Conservation (phyloP, 2,329 filamentous ascomycete genomes). For the Penicillium sp. region DNA sequence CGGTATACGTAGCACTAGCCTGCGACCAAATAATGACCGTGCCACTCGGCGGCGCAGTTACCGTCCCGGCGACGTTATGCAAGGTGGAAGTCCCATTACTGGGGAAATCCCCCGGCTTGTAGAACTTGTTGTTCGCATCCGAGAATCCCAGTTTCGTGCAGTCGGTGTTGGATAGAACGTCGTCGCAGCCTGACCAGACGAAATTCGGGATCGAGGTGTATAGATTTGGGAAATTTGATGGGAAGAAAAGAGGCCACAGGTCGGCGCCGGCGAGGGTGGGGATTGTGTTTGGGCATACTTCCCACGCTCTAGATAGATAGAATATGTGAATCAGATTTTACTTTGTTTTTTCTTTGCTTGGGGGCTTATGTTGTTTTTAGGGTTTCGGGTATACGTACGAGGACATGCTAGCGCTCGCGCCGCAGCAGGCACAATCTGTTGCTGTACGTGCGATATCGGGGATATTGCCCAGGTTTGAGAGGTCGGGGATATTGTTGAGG, state of each 20-base stretch:
- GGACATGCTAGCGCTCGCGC: constrained; percentile 41
- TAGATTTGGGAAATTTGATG: constrained; percentile 23
- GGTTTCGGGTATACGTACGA: constrained; percentile 29
- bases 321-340: neutral
- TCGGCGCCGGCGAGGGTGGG: constrained; percentile 27
- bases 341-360: neutral
- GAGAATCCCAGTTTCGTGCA: constrained; percentile 28
- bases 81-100: constrained; percentile 37
- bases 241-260: constrained; percentile 29
- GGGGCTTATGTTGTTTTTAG: neutral
- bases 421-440: constrained; percentile 41
- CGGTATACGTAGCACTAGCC: constrained; percentile 38
- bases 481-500: constrained; percentile 14
- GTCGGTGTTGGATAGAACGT: constrained; percentile 21
- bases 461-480: constrained; percentile 27
- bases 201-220: constrained; percentile 25
- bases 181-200: constrained; percentile 28
- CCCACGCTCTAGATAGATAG: constrained; percentile 26
- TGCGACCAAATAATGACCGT: constrained; percentile 43
- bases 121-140: constrained; percentile 27
- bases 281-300: constrained; percentile 40
- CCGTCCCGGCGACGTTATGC: constrained; percentile 34
- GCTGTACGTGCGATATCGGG: constrained; percentile 29
- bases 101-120: constrained; percentile 26
- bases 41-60: constrained; percentile 42